Percentiles rank a stretch among this genome's conserved stretches.
Conservation (phyloP, 257 asterid species). For the Handroanthus guayacan region DNA sequence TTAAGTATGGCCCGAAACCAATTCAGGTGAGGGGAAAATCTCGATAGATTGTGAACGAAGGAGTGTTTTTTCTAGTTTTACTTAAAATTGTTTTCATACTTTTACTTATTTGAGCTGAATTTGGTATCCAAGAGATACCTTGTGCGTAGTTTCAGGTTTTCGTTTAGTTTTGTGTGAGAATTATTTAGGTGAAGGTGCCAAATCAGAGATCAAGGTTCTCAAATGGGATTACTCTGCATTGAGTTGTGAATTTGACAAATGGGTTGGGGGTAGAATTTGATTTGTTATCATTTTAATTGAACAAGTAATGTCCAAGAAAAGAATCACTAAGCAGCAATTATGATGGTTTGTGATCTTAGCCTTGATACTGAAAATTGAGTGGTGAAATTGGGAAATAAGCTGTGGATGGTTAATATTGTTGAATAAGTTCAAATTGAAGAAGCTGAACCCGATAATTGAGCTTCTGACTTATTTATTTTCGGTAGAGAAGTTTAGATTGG, state of each 20-base stretch:
- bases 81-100: conserved; percentile 2
- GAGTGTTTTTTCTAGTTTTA: not conserved
- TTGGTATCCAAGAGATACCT: conserved; percentile 20
- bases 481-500: conserved; percentile 17
- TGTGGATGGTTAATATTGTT: conserved; percentile 1
- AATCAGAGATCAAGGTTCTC: conserved; percentile 38
- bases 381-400: conserved; percentile 15
- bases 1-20: conserved; percentile 80
- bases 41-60: conserved; percentile 1
- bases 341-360: conserved; percentile 22
- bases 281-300: not conserved
- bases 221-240: conserved; percentile 8
- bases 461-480: not conserved
- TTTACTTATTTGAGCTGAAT: conserved; percentile 31
- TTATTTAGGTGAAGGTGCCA: not conserved
- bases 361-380: conserved; percentile 7
- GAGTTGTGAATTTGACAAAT: conserved; percentile 23
- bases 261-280: conserved; percentile 1
- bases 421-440: conserved; percentile 13
- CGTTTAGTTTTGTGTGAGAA: not conserved
- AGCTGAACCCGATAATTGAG: conserved; percentile 18
- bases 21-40: conserved; percentile 61
- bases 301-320: not conserved
- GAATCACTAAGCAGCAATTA: conserved; percentile 18
- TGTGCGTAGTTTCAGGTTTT: not conserved